Base-by-base conservation (phyloP, 495 filamentous ascomycete species). In the Daldinia loculata region DNA sequence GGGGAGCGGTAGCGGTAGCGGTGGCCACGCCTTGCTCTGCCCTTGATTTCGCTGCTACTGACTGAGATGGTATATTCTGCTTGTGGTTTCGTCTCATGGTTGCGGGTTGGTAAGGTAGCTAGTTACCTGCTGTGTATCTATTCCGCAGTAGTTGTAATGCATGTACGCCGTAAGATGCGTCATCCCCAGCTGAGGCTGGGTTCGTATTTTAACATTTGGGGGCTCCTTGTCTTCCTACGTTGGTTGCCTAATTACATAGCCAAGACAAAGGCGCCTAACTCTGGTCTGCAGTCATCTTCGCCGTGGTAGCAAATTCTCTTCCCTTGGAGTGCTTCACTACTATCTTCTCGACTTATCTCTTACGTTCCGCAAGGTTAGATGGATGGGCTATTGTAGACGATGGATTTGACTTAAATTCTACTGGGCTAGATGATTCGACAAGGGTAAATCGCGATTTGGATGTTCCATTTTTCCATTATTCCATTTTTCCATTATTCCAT, bases 121-220 rank as follows among this genome's bases (percentile, higher is more conserved):
- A 43, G 39, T 17, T 43, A 11, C 39, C n/a, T 17, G 39, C 17
- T 22, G 43, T 48, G 15, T 48, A 24, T 48, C 9, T 48, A 48
- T 48, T 0, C 29, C 29, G 29, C 2, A 9, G 29, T 32, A 32
- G 29, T 32, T 32, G 29, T 32, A 32, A 32, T 32, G 29, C 29
- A 9, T 32, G 19, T 24, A 48, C 9, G 43, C 8, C 19, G 17
- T 48, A 11, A 45, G 6, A 48, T 48, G n/a, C 2, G 29, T 24
- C 9, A 19, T 38, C 29, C 8, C 27, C 15, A 51, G 63, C 53
- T 57, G 39, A 58, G 19, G 24, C 11, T 55, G 5, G 22, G 45
- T 64, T 66, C 56, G 61, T 66, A 70, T 70, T 70, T 60, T 56
- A 70, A 66, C 39, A 70, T 61, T 61, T 66, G 56, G 56, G 56